A percentile compares a stretch with the other conserved stretches of the same genome.
phyloP scores from a whole-genome alignment of 1,139 yeast genomes.

The Starmera stellimalicola region DNA sequence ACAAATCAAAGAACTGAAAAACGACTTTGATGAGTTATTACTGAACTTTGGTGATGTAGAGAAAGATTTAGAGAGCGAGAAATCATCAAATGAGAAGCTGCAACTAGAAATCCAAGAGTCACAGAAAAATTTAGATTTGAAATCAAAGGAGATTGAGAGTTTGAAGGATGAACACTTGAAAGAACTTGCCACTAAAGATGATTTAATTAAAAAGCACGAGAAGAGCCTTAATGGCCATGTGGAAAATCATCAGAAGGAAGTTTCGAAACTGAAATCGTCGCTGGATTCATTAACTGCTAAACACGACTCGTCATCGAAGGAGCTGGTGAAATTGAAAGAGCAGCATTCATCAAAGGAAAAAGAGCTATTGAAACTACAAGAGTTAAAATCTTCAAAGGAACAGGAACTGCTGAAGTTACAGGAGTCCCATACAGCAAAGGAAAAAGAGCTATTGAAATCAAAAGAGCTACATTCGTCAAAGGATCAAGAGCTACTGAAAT shows the following conservation, averaged over 20 bases:
- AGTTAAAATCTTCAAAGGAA: too few relatives aligned
- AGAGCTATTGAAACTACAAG: too few relatives aligned
- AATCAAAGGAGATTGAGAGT: background rate
- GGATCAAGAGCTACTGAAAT: too few relatives aligned
- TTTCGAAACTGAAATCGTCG: background rate
- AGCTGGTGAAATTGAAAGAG: background rate
- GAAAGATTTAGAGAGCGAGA: conserved; percentile 3
- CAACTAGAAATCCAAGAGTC: background rate
- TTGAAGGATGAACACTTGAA: background rate
- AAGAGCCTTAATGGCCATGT: background rate
- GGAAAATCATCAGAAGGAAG: too few relatives aligned
- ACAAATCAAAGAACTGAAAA: conserved; percentile 2
- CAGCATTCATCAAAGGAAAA: background rate
- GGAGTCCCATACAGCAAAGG: too few relatives aligned
- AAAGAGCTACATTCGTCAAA: too few relatives aligned
- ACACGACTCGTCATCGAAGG: too few relatives aligned
- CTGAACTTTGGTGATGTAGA: conserved; percentile 4
- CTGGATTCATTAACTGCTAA: too few relatives aligned
- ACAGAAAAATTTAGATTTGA: background rate
- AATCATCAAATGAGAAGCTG: background rate
- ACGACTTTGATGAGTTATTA: conserved; percentile 5
- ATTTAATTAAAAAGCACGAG: background rate
- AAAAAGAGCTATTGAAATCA: too few relatives aligned
- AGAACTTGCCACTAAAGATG: background rate
- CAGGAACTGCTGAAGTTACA: too few relatives aligned